These are phyloP conservation scores for Mesembryanthemum crystallinum DNA, from an alignment of 148 eudicot genomes.

Conservation along the genomic window DNA sequence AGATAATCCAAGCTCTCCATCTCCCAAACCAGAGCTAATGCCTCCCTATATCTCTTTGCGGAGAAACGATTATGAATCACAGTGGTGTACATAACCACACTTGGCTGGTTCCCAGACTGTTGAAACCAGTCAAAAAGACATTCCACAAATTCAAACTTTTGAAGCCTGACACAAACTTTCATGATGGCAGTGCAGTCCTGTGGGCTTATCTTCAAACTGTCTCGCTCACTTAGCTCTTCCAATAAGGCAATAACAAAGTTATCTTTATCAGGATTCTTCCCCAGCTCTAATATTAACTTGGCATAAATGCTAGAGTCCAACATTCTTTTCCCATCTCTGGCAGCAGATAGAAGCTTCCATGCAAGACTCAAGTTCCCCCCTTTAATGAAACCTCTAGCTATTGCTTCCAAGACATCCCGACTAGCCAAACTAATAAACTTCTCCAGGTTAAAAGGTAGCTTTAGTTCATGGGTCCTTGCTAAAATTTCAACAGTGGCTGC, in stretches of 20 bases:
- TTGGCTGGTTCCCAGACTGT: constrained; percentile 44
- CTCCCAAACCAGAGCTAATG: constrained; percentile 84
- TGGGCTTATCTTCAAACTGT: constrained; percentile 55
- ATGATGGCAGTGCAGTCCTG: constrained; percentile 83
- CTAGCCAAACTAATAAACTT: constrained; percentile 52
- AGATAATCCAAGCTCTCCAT: constrained; percentile 66
- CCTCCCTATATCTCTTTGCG: constrained; percentile 59
- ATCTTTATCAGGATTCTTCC: constrained; percentile 69
- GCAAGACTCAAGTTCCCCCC: constrained; percentile 72
- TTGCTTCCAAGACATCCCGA: constrained; percentile 64
- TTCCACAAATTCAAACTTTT: constrained; percentile 77
- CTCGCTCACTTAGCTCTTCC: constrained; percentile 77
- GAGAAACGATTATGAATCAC: constrained; percentile 60
- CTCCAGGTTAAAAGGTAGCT: constrained; percentile 48
- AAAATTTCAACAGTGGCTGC: constrained; percentile 81
- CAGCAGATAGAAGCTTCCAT: constrained; percentile 60
- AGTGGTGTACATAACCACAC: constrained; percentile 84
- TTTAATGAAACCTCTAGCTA: constrained; percentile 70
- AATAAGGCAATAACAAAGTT: constrained; percentile 48
- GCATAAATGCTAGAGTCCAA: constrained; percentile 72
- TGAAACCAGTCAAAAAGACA: constrained; percentile 68
- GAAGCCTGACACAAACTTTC: constrained; percentile 68
- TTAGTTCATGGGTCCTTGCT: constrained; percentile 62
- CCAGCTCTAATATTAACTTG: constrained; percentile 66
- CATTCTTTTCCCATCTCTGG: constrained; percentile 51